These are phyloP conservation scores for Kodamaea fukazawae DNA, from an alignment of 805 yeast genomes.

Conservation along the genomic window DNA sequence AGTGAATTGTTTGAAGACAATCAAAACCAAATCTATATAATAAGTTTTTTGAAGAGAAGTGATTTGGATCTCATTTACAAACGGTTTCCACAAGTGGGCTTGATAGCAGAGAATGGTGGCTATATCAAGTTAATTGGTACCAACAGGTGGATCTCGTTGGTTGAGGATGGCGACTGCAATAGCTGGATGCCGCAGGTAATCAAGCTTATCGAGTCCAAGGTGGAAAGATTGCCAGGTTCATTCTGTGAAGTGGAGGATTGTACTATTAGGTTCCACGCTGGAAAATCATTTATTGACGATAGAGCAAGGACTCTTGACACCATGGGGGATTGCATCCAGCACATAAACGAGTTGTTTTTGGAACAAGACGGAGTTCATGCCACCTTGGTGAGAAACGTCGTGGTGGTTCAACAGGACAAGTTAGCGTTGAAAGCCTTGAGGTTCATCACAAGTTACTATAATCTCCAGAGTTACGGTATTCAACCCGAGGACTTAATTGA, in stretches of 20 bases:
- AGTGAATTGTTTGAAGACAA: slow-evolving; percentile 58
- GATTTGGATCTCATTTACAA: slow-evolving; percentile 69
- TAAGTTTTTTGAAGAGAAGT: slow-evolving; percentile 60
- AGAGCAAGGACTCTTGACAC: slow-evolving; percentile 62
- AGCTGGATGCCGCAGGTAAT: slow-evolving; percentile 61
- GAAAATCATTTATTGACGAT: slow-evolving; percentile 57
- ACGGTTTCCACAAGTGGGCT: slow-evolving; percentile 66
- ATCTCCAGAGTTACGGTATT: slow-evolving; percentile 15
- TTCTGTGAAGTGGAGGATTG: slow-evolving; percentile 72
- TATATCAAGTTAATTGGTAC: slow-evolving; percentile 56
- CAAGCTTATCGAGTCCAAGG: slow-evolving; percentile 54
- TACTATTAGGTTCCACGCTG: slow-evolving; percentile 73
- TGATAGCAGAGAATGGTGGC: slow-evolving; percentile 90
- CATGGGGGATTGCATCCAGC: slow-evolving; percentile 82
- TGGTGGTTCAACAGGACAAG: slow-evolving; percentile 68
- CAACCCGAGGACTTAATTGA: slow-evolving; percentile 19
- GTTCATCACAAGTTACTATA: slow-evolving; percentile 44
- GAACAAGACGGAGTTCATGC: slow-evolving; percentile 67
- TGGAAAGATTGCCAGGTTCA: slow-evolving; percentile 80
- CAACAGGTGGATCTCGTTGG: slow-evolving; percentile 60
- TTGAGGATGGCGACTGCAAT: slow-evolving; percentile 44
- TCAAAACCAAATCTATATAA: slow-evolving; percentile 65
- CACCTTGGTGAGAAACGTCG: slow-evolving; percentile 61
- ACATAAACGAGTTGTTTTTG: slow-evolving; percentile 72
- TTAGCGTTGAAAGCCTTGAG: slow-evolving; percentile 55